Percentiles rank a stretch among this genome's conserved stretches.
Evolutionary conservation across 2,329 filamentous ascomycete genomes (phyloP).

Genomic region (Arthrobotrys sphaeroides): DNA sequence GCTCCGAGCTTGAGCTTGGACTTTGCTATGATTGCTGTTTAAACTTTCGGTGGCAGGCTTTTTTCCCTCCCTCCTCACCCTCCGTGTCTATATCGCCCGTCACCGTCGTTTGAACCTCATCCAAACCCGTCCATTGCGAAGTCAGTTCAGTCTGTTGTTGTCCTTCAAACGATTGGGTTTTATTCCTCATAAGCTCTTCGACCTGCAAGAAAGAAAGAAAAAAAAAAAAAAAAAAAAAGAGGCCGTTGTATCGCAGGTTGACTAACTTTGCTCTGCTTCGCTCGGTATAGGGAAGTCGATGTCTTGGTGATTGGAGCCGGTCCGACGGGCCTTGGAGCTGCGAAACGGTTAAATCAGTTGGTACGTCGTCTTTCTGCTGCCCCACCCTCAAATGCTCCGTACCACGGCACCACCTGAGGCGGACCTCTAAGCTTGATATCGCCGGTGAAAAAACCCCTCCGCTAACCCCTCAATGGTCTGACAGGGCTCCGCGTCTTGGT

Average conservation of each 20-base stretch:
- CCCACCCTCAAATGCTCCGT: not conserved
- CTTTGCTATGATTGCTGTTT: not conserved
- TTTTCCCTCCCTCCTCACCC: not conserved
- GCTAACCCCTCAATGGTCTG: conserved; percentile 17
- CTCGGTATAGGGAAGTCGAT: conserved; percentile 79
- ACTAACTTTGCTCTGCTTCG: not conserved
- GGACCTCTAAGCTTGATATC: not conserved
- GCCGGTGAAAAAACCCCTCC: not conserved
- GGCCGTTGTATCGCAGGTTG: not conserved
- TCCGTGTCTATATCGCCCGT: not conserved
- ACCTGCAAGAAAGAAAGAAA: not conserved
- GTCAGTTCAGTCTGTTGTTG: not conserved
- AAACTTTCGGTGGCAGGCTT: conserved; percentile 12
- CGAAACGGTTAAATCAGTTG: conserved; percentile 96
- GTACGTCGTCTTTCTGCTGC: conserved; percentile 66
- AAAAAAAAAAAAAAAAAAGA: not conserved
- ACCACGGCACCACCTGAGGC: not conserved
- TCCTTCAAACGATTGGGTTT: not conserved
- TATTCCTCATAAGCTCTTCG: not conserved
- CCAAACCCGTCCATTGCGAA: not conserved
- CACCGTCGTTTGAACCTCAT: not conserved
- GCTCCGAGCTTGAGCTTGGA: conserved; percentile 9
- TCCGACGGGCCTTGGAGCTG: conserved; percentile 95
- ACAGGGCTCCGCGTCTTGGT: conserved; percentile 90
- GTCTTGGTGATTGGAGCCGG: conserved; percentile 98